Evolutionary conservation across 202 grass and related monocot genomes (phyloP), one percentile per base, ranked within the genome.

Genomic region (Saccharum hybrid): DNA sequence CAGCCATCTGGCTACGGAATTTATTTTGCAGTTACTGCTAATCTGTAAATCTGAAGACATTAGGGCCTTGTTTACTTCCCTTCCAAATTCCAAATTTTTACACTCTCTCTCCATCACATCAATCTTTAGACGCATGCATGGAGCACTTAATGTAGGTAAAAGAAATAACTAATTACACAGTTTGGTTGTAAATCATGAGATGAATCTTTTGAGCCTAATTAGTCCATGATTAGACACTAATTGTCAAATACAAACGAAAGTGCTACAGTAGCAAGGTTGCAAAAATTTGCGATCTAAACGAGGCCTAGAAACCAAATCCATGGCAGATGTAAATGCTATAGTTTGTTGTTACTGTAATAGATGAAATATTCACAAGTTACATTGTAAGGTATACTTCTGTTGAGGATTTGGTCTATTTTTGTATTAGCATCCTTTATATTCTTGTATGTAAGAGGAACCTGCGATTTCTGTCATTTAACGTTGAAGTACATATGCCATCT

Each of bases 381-480:
- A 21, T 49, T 39, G 30, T 72, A 65, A 30, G 34, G 43, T 39
- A 30, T 76, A n/a, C 68, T 28, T 76, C 66, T 54, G 46, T 16
- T n/a, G 10, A 75, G 22, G 54, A 26, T 66, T 48, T 71, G 26
- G 48, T 16, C 5, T 51, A 45, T 21, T 30, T 54, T 72, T 79
- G 56, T 19, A 49, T 39, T 74, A n/a, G 42, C 79, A 30, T 62
- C 80, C 51, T 67, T 62, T 64, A 51, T 78, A 62, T 71, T 28
- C n/a, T 63, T 14, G 2, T 70, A 81, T 14, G 8, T 56, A 76
- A 87, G 23, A 37, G 15, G 74, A 57, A 16, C 51, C 41, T 84
- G 43, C 15, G 31, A 41, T 49, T 73, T 77, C 1, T 68, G 14
- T 66, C 15, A 15, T 61, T 54, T 26, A 41, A 80, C 15, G 10